These are phyloP conservation scores for Coffea humblotiana DNA, from an alignment of 305 asterid genomes.

Conservation along the genomic window DNA sequence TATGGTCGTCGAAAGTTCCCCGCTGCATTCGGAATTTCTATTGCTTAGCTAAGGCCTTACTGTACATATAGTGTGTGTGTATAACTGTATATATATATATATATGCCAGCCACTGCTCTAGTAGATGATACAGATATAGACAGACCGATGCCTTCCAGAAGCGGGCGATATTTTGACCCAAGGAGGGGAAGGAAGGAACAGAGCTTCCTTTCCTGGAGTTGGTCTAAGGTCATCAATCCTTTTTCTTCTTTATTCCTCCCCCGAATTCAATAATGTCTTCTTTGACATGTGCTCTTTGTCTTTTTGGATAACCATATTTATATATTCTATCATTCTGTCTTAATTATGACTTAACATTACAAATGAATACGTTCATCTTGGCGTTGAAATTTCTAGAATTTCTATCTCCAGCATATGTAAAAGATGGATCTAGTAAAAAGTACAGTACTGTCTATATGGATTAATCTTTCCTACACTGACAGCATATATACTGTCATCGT, in stretches of 20 bases:
- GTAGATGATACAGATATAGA: too few species aligned
- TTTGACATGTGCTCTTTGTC: neutral
- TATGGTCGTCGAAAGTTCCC: neutral
- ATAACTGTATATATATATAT: too few species aligned
- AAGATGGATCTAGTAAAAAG: too few species aligned
- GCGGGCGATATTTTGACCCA: constrained; percentile 19
- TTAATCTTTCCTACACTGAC: too few species aligned
- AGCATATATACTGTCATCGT: too few species aligned
- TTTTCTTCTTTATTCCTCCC: too few species aligned
- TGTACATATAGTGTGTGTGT: too few species aligned
- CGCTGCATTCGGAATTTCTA: neutral
- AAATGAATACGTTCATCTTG: neutral
- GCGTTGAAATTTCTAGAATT: neutral
- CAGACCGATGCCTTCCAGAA: constrained; percentile 17
- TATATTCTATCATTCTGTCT: neutral
- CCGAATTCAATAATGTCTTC: neutral
- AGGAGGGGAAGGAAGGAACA: neutral
- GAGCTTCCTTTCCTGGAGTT: neutral
- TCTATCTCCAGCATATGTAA: neutral
- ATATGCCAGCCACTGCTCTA: too few species aligned
- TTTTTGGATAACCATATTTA: neutral
- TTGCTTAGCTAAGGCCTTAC: too few species aligned
- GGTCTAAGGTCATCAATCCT: too few species aligned
- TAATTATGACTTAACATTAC: too few species aligned
- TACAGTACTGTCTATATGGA: too few species aligned